Evolutionary conservation across 805 yeast species (phyloP).

Genomic region (Citeromyces matritensis): DNA sequence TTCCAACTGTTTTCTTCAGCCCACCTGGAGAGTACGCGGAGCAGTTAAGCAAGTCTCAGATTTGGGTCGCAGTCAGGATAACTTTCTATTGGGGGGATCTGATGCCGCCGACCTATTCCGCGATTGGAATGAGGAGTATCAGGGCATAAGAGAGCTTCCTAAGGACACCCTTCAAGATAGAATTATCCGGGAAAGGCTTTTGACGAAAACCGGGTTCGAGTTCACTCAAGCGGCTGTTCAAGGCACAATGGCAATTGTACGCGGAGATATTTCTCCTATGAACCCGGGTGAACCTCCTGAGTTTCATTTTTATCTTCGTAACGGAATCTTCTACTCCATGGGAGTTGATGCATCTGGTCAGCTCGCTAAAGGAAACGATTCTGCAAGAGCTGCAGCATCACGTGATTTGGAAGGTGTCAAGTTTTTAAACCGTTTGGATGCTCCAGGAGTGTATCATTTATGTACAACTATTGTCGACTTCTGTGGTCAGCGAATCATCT

Average conservation of each 20-base stretch:
- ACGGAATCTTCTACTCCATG: constrained; percentile 77
- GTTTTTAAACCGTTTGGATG: constrained; percentile 50
- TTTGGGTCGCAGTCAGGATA: constrained; percentile 42
- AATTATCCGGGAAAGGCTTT: constrained; percentile 58
- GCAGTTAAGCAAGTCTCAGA: constrained; percentile 27
- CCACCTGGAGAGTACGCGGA: constrained; percentile 64
- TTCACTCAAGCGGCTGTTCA: constrained; percentile 63
- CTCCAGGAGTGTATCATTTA: constrained; percentile 49
- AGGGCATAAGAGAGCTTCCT: constrained; percentile 64
- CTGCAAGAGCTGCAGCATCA: constrained; percentile 65
- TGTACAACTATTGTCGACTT: constrained; percentile 82
- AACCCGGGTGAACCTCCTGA: constrained; percentile 59
- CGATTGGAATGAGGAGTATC: constrained; percentile 90
- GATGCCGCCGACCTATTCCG: constrained; percentile 43
- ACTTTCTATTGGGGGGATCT: constrained; percentile 33
- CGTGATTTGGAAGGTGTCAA: constrained; percentile 70
- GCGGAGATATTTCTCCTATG: constrained; percentile 63
- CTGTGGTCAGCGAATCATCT: constrained; percentile 75
- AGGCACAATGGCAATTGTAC: constrained; percentile 65
- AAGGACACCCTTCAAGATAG: constrained; percentile 44
- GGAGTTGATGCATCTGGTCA: constrained; percentile 59
- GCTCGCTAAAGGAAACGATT: constrained; percentile 59
- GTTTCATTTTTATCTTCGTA: constrained; percentile 56
- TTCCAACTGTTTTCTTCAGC: constrained; percentile 38
- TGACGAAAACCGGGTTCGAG: constrained; percentile 58